phyloP scores from a whole-genome alignment of 2,329 filamentous ascomycete genomes.

The Pseudophaeomoniella oleicola region DNA sequence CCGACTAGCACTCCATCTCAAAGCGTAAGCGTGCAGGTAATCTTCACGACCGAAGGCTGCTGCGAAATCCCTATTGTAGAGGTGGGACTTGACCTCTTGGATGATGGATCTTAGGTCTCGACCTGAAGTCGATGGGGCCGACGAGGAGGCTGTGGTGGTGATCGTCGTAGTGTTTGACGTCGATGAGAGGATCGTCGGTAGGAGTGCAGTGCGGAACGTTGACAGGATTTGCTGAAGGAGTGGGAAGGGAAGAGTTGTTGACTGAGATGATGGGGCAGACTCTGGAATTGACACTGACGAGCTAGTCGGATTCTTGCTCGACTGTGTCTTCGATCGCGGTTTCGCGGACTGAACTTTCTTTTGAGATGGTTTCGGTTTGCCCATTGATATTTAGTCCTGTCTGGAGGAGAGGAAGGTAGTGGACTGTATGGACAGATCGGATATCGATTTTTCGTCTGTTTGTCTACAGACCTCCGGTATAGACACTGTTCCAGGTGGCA shows the following conservation, averaged over 20 bases:
- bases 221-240: neutral
- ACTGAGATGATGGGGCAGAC: too few species aligned
- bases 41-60: constrained; percentile 60
- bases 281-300: too few species aligned
- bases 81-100: constrained; percentile 70
- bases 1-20: constrained; percentile 78
- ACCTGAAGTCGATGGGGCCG: constrained; percentile 23
- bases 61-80: constrained; percentile 75
- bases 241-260: neutral
- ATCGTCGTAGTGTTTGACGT: constrained; percentile 23
- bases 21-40: constrained; percentile 67
- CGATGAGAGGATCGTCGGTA: neutral
- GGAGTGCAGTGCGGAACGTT: neutral
- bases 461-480: too few species aligned
- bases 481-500: too few species aligned
- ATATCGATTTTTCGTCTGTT: too few species aligned
- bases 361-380: neutral
- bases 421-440: too few species aligned
- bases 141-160: constrained; percentile 42
- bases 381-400: too few species aligned
- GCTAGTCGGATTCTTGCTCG: constrained; percentile 7
- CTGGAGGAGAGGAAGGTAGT: too few species aligned
- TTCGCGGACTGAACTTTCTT: constrained; percentile 1
- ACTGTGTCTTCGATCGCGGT: constrained; percentile 11
- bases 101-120: constrained; percentile 38